These are phyloP conservation scores for Colletotrichum sp. DNA, from an alignment of 2,329 filamentous ascomycete genomes.

Conservation along the genomic window DNA sequence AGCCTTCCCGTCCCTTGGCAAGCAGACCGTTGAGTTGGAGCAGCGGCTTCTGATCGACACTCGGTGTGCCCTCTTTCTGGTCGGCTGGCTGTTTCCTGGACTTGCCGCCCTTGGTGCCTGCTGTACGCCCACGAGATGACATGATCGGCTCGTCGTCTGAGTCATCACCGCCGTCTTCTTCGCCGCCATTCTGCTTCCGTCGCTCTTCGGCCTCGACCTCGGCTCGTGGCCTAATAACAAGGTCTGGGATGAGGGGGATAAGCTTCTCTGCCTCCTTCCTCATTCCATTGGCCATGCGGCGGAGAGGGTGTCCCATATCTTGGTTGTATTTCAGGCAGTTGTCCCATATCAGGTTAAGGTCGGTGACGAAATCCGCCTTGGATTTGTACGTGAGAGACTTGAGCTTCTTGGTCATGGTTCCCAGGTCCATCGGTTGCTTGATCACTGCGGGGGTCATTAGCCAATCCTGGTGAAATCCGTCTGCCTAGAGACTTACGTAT, in stretches of 20 bases:
- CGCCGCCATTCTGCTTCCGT: slow-evolving; percentile 83
- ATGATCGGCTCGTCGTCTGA: slow-evolving; percentile 98
- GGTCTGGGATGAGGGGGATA: slow-evolving; percentile 91
- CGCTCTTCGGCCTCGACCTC: slow-evolving; percentile 92
- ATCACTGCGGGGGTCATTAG: slow-evolving; percentile 65
- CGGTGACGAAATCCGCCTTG: slow-evolving; percentile 92
- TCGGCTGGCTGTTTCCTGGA: slow-evolving; percentile 77
- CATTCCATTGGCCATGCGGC: slow-evolving; percentile 96
- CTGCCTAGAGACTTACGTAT: slow-evolving; percentile 65
- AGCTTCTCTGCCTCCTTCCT: slow-evolving; percentile 97
- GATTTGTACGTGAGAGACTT: slow-evolving; percentile 81
- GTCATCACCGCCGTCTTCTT: slow-evolving; percentile 84
- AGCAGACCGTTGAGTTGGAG: slow-evolving; percentile 70
- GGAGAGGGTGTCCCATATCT: slow-evolving; percentile 82
- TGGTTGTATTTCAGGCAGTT: slow-evolving; percentile 97
- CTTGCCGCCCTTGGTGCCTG: slow-evolving; percentile 78
- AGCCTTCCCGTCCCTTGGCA: slow-evolving; percentile 71
- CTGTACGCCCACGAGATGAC: slow-evolving; percentile 92
- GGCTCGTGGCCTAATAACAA: slow-evolving; percentile 86
- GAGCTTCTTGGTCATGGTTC: slow-evolving; percentile 97
- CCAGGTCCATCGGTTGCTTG: slow-evolving; percentile 97
- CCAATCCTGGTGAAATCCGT: neutral
- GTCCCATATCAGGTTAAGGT: slow-evolving; percentile 94
- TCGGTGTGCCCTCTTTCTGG: slow-evolving; percentile 80
- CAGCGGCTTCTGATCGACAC: slow-evolving; percentile 74